Percentiles rank a stretch among this genome's conserved stretches.
Evolutionary conservation across 441 rosid genomes (phyloP).

Genomic region (Corymbia citriodora): DNA sequence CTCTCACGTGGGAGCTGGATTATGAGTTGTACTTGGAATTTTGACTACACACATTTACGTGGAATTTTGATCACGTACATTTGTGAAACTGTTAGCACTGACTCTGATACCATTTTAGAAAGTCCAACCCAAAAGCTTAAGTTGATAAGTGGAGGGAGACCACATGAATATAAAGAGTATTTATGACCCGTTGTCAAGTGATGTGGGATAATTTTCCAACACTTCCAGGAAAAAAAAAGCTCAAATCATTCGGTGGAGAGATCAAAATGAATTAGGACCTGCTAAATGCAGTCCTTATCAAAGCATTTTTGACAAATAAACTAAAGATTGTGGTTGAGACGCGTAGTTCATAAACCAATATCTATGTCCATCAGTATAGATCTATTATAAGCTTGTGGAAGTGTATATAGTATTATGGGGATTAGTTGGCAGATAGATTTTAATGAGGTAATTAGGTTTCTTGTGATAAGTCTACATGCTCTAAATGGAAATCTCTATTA

Average conservation of each 20-base stretch:
- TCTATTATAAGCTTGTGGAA: neutral
- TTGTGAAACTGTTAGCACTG: neutral
- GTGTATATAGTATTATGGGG: neutral
- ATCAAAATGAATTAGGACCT: neutral
- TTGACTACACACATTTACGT: neutral
- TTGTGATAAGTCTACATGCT: neutral
- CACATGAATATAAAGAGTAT: neutral
- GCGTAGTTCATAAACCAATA: neutral
- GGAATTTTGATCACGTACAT: neutral
- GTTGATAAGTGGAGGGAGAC: neutral
- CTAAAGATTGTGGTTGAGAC: neutral
- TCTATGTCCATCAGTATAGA: neutral
- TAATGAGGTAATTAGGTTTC: neutral
- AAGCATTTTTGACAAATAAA: neutral
- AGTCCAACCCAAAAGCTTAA: neutral
- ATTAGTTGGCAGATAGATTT: neutral
- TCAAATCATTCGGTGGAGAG: neutral
- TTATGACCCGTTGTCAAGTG: neutral
- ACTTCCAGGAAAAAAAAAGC: neutral
- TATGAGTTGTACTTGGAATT: neutral
- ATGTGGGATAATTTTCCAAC: neutral
- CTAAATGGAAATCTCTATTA: neutral
- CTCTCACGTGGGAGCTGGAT: neutral
- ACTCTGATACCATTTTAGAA: neutral
- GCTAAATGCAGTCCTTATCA: neutral